Percentiles rank a stretch among this genome's conserved stretches.
These are phyloP conservation scores for Pleurozium schreberi DNA, from an alignment of 225 moss, liverwort and hornwort genomes.

Conservation along the genomic window DNA sequence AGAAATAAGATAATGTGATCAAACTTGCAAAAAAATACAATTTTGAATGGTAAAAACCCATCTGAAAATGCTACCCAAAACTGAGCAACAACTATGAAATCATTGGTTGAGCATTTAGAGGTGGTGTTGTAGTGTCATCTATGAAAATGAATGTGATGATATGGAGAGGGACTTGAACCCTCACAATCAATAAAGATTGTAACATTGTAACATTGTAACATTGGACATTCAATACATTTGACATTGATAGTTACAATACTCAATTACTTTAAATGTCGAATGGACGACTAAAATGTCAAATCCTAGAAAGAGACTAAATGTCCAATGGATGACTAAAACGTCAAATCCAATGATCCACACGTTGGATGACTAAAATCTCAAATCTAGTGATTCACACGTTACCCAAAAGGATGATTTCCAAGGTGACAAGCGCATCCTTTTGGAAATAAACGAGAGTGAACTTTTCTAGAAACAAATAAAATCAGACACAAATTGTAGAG, in stretches of 20 bases:
- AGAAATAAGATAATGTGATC: background rate
- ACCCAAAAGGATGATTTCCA: too few species aligned
- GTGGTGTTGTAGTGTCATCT: fast-evolving
- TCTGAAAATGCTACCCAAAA: background rate
- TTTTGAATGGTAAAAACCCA: too few species aligned
- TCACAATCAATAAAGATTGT: too few species aligned
- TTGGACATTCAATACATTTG: background rate
- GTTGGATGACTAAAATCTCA: too few species aligned
- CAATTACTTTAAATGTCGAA: background rate
- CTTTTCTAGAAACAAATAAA: background rate
- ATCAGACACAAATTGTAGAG: background rate
- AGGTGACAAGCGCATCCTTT: too few species aligned
- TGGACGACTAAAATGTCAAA: too few species aligned
- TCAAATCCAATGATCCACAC: too few species aligned
- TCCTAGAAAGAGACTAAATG: too few species aligned
- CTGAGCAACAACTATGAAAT: background rate
- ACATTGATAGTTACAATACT: background rate
- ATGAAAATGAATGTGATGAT: background rate
- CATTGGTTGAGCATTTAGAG: background rate
- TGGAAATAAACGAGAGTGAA: background rate
- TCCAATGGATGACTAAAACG: too few species aligned
- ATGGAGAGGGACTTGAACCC: too few species aligned
- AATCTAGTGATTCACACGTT: too few species aligned
- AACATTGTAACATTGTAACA: background rate
- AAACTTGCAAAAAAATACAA: background rate